Evolutionary conservation across 345 rosid species (phyloP).

Genomic region (Kandelia obovata): DNA sequence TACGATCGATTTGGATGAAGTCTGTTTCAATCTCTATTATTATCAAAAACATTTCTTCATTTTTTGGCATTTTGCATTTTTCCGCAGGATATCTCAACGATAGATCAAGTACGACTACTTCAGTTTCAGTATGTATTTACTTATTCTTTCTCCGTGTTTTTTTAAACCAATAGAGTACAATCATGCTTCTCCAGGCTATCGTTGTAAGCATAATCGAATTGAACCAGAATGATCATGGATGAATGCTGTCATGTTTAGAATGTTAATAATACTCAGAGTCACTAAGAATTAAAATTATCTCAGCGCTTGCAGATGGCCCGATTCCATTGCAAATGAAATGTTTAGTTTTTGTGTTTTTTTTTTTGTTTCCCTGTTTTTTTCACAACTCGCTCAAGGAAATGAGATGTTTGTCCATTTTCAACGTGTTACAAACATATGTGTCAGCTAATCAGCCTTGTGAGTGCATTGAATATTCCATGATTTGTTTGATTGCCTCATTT

Average conservation of each 20-base stretch:
- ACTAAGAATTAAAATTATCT: no score
- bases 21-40: neutral
- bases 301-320: no score
- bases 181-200: no score
- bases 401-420: neutral
- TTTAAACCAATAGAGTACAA: neutral
- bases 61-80: slow-evolving; percentile 6
- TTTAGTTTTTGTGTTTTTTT: no score
- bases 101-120: slow-evolving; percentile 24
- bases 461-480: no score
- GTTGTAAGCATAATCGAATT: neutral
- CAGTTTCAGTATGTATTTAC: slow-evolving; percentile 48
- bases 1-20: neutral
- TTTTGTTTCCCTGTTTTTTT: neutral
- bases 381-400: neutral
- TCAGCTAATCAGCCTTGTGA: no score
- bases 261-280: no score
- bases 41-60: neutral
- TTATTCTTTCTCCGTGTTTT: slow-evolving; percentile 9
- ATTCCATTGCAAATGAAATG: neutral
- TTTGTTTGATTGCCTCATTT: no score
- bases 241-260: no score
- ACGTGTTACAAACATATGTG: neutral
- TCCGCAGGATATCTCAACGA: slow-evolving; percentile 53
- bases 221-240: neutral